Base-by-base conservation (phyloP, 805 yeast species). In the Lipomyces orientalis region DNA sequence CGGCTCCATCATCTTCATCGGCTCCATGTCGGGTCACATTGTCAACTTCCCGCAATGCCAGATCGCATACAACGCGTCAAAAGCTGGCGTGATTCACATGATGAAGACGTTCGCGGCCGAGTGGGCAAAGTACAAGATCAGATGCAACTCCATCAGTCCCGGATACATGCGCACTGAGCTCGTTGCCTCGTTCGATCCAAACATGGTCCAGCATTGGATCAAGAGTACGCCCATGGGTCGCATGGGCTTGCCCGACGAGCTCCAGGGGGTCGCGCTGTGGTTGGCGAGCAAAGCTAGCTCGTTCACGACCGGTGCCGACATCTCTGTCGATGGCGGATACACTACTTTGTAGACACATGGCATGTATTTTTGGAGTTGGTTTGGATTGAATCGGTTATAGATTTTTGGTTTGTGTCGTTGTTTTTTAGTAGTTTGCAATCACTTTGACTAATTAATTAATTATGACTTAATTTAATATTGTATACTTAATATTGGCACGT, bases 311-410 rank as follows among this genome's bases (percentile, higher is more conserved):
- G 97, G 96, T 75, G 88, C 90, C 77, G 90, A 90, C 79, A 79
- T 91, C 79, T 87, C 89, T 37, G 94, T 90, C 65, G 96, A 91
- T 76, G 96, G 96, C 75, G 97, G 96, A 22, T 91, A 90, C 82
- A 89, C 89, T 73, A 88, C 92, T 73, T 90, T 94, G 94, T 90
- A 79, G 79, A 49, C 19, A 19, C 49, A 43, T 43, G 12, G 49
- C 43, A 29, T 39, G 16, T 58, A 33, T 8, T 8, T 33, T 19
- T 7, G 29, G 66, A 34, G 33, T 55, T 56, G 64, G 43, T 58
- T 39, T 34, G 33, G 8, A 34, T 56, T 43, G 14, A 16, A 6
- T 16, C 16, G 16, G 22, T 43, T 43, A 43, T 43, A 43, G 49
- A 43, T 43, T 16, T 43, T 39, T 16, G n/a, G 7, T 16, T 43